A percentile compares a stretch with the other conserved stretches of the same genome.
Conservation (phyloP, 1,139 yeast species). For the Yamadazyma siamensis region DNA sequence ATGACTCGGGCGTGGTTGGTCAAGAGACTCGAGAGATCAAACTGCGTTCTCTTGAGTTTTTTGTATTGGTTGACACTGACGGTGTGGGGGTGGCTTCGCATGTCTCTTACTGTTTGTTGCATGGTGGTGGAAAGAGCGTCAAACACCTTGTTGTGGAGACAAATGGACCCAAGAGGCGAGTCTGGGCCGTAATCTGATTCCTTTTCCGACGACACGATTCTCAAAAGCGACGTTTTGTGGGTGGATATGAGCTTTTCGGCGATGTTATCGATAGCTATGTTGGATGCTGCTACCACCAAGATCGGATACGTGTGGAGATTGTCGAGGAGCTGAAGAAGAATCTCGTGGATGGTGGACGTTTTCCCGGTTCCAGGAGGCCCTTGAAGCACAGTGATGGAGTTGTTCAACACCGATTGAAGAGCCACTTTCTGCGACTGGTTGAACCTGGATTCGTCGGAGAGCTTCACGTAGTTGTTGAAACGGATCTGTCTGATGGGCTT, state of each 20-base stretch:
- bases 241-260: constrained; percentile 58
- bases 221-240: constrained; percentile 49
- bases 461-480: constrained; percentile 52
- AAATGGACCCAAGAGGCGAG: constrained; percentile 56
- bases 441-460: constrained; percentile 40
- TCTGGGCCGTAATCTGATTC: constrained; percentile 55
- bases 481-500: constrained; percentile 57
- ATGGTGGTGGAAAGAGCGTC: constrained; percentile 45
- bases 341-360: constrained; percentile 63
- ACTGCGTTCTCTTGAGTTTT: constrained; percentile 43
- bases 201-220: constrained; percentile 61
- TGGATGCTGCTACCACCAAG: constrained; percentile 72
- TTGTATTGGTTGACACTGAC: constrained; percentile 43
- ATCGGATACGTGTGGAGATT: constrained; percentile 60
- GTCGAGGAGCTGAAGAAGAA: constrained; percentile 57
- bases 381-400: constrained; percentile 60
- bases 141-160: constrained; percentile 60
- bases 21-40: constrained; percentile 43
- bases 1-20: constrained; percentile 67
- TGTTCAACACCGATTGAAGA: constrained; percentile 64
- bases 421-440: constrained; percentile 68
- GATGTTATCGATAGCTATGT: constrained; percentile 72
- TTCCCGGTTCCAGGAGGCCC: constrained; percentile 75
- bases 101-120: constrained; percentile 39
- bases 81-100: constrained; percentile 39